Conservation (phyloP, 257 asterid species). For the Fraxinus excelsior region DNA sequence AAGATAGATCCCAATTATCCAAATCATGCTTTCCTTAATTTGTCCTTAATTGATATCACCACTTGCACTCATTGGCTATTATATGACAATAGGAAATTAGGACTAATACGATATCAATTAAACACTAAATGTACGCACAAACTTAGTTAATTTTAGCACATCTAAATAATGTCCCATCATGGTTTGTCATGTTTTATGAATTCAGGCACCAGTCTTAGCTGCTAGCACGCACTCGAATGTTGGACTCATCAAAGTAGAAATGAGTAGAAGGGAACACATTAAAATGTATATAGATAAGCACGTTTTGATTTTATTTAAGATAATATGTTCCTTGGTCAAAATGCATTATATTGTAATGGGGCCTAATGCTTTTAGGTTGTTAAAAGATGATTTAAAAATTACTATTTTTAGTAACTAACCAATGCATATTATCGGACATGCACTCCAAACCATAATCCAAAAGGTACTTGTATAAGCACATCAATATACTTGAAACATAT, state of each 20-base stretch:
- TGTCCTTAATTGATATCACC: neutral
- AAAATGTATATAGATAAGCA: neutral
- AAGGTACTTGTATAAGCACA: neutral
- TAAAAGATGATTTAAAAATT: too few species aligned
- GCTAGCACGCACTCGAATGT: neutral
- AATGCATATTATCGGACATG: neutral
- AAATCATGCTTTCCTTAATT: neutral
- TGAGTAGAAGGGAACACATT: neutral
- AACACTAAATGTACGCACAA: neutral
- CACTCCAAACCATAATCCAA: neutral
- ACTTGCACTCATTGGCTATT: neutral
- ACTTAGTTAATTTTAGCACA: neutral
- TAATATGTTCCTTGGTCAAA: neutral
- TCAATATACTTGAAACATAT: neutral
- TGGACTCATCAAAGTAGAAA: neutral
- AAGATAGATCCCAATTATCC: neutral
- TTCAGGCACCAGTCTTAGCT: neutral
- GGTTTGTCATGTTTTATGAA: neutral
- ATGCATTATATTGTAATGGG: neutral
- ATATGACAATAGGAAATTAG: neutral
- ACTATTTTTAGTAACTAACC: neutral
- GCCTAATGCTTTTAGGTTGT: too few species aligned
- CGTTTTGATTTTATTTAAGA: neutral
- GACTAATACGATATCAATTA: neutral
- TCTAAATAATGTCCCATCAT: neutral